These are phyloP conservation scores for Epichloe baconii DNA, from an alignment of 2,329 filamentous ascomycete species.

Conservation along the genomic window DNA sequence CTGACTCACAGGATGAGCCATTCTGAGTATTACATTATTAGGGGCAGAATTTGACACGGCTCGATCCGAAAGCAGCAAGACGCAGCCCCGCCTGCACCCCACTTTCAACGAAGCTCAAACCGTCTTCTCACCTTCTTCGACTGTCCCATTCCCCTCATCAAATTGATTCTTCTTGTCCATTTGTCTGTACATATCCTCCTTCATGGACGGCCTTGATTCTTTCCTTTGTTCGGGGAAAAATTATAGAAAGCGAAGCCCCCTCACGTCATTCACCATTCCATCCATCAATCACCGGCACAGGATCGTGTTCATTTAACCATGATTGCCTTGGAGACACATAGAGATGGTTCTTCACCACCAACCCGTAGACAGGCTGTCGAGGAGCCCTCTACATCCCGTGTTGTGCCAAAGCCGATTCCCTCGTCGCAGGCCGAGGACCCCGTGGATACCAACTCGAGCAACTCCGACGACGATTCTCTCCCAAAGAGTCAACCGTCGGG, in stretches of 20 bases:
- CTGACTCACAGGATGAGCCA: conserved; percentile 2
- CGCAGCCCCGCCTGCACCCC: not conserved
- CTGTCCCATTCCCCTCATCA: not conserved
- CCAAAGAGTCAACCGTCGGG: conserved; percentile 28
- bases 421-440: conserved; percentile 52
- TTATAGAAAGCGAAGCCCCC: not conserved
- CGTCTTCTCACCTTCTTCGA: not conserved
- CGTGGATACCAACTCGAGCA: conserved; percentile 63
- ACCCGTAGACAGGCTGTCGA: conserved; percentile 33
- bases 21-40: not conserved
- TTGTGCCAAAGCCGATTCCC: conserved; percentile 54
- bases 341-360: conserved; percentile 17
- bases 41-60: not conserved
- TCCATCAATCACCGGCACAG: not conserved
- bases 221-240: not conserved
- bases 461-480: conserved; percentile 51
- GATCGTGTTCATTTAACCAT: conserved; percentile 13
- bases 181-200: not conserved
- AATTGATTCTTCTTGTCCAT: not conserved
- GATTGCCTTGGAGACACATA: conserved; percentile 23
- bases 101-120: not conserved
- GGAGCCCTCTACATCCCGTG: conserved; percentile 30
- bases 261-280: not conserved
- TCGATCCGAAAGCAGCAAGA: not conserved
- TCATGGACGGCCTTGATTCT: not conserved